Evolutionary conservation across 352 stramenopile genomes (phyloP).

Genomic region (Phytophthora hybrid): DNA sequence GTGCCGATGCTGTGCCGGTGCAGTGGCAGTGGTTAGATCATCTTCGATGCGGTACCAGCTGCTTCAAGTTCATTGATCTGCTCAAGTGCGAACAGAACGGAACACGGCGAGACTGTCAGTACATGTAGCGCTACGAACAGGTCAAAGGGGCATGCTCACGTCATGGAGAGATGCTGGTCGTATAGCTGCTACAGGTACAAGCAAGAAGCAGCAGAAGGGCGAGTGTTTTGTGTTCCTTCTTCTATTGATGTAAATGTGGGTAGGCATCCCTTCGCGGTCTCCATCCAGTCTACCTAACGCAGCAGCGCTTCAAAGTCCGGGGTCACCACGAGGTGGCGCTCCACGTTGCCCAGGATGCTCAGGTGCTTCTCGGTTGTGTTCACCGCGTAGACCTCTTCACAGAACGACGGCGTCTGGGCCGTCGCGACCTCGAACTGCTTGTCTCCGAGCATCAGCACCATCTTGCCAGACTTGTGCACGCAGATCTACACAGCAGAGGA

Average conservation of each 20-base stretch:
- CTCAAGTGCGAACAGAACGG: conserved; percentile 19
- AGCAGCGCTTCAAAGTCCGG: conserved; percentile 88
- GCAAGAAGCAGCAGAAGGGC: not conserved
- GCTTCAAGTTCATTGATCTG: conserved; percentile 30
- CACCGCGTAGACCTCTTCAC: conserved; percentile 86
- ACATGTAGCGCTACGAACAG: conserved; percentile 19
- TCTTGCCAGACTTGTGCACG: conserved; percentile 88
- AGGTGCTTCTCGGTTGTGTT: conserved; percentile 77
- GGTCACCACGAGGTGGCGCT: conserved; percentile 86
- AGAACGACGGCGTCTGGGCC: conserved; percentile 84
- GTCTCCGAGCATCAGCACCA: conserved; percentile 86
- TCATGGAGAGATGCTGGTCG: not conserved
- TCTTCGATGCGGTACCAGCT: not conserved
- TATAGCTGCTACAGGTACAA: not conserved
- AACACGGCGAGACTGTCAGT: conserved; percentile 7
- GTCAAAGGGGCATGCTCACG: not conserved
- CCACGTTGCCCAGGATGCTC: conserved; percentile 76
- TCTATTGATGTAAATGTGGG: conserved; percentile 30
- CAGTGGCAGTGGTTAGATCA: not conserved
- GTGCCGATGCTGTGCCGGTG: too few relatives aligned
- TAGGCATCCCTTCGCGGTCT: not conserved
- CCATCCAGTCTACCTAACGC: conserved; percentile 45
- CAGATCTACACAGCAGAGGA: conserved; percentile 54
- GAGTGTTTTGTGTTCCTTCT: not conserved
- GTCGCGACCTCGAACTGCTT: conserved; percentile 87